Conservation (phyloP, 305 asterid genomes). For the Solanum hybrid region DNA sequence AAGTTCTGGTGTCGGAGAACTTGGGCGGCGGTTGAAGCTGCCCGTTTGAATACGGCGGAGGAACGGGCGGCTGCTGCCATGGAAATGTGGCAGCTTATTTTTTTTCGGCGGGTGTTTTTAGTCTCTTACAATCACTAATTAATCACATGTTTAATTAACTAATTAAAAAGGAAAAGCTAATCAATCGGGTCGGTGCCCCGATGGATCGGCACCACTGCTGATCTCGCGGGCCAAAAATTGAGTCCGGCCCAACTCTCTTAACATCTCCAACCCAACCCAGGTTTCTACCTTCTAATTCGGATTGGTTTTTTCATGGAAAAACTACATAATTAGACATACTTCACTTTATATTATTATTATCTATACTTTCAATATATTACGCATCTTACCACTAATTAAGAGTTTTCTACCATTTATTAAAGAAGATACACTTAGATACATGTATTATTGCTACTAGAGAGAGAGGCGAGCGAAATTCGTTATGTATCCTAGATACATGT, state of each 20-base stretch:
- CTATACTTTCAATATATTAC: too few species aligned
- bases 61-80: not conserved
- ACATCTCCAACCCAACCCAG: not conserved
- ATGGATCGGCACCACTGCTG: not conserved
- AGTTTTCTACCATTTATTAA: too few species aligned
- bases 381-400: too few species aligned
- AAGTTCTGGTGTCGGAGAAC: constrained; percentile 12
- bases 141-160: not conserved
- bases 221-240: not conserved
- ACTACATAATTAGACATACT: too few species aligned
- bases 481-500: not conserved
- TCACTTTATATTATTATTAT: too few species aligned
- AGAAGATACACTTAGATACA: not conserved
- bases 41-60: not conserved
- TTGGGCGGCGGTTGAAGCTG: not conserved
- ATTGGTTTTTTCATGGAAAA: too few species aligned
- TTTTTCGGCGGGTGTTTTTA: not conserved
- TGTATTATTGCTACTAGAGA: not conserved
- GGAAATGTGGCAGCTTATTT: not conserved
- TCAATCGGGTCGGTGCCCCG: not conserved
- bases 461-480: not conserved
- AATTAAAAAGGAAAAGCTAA: not conserved
- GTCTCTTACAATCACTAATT: not conserved
- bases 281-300: not conserved
- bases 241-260: not conserved